Evolutionary conservation across 768 basidiomycete genomes (phyloP), one percentile per base, ranked within the genome.

Genomic region (Suillus subluteus): DNA sequence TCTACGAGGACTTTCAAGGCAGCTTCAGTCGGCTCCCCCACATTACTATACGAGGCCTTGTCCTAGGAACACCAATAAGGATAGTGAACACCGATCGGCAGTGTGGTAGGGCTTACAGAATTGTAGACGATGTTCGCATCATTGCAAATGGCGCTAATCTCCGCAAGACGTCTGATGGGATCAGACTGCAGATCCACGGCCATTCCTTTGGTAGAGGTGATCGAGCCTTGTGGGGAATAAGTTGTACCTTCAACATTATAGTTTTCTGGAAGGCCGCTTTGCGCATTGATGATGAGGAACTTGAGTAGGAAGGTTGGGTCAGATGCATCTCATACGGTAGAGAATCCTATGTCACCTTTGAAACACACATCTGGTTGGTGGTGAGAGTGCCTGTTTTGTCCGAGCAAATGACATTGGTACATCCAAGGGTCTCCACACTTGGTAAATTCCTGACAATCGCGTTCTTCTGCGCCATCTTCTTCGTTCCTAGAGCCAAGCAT

Each of bases 381-480:
- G 96, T 98, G 73, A 98, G 75, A 41, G 95, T 96, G 59, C 96
- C 96, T 32, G 97, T 99, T 84, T 99, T 99, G 81, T 99, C 97
- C 4, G 95, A 96, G 78, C 97, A 99, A 71, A 99, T 99, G 59
- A 99, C 95, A 75, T 98, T 98, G 52, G 96, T 98, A 82, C 96
- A 96, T 1, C 97, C 97, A 8, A 99, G 84, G 46, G 97, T 99
- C 81, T 99, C 97, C 40, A 99, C 98, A 69, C 92, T 95, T 9
- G 97, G 98, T 68, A 99, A 82, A 78, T 97, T 96, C 72, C 96
- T 83, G 63, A 99, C 97, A 73, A 99, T 99, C 2, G 97, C 97
- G 68, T 98, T 98, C 81, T 96, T 93, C 83, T 98, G 93, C 1
- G 97, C 96, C 97, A 99, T 99, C 79, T 98, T 98, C 82, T 98